phyloP scores from a whole-genome alignment of 2,329 filamentous ascomycete species.

The Aschersonia sp. region DNA sequence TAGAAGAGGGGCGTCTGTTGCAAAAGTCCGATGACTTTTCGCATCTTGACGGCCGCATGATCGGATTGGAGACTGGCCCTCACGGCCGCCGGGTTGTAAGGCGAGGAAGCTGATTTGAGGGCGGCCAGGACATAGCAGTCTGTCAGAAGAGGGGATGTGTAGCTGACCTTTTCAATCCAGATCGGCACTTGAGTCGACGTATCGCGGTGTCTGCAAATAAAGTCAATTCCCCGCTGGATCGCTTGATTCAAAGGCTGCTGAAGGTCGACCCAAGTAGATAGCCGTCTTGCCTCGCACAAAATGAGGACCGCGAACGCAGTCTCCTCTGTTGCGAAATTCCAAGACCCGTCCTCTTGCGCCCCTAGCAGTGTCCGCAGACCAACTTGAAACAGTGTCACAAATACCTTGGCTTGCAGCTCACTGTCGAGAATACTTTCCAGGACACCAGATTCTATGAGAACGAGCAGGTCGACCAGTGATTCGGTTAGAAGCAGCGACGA shows the following conservation, averaged over 20 bases:
- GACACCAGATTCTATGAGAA: too few relatives aligned
- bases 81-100: neutral
- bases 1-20: neutral
- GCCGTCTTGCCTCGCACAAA: neutral
- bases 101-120: neutral
- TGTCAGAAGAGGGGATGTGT: constrained; percentile 2
- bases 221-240: too few relatives aligned
- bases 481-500: neutral
- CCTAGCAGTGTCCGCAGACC: neutral
- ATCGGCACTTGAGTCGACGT: neutral
- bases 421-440: too few relatives aligned
- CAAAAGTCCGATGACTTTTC: neutral
- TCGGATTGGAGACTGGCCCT: neutral
- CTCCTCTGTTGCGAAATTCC: neutral
- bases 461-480: neutral
- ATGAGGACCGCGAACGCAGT: neutral
- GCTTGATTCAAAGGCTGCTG: neutral
- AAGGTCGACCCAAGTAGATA: neutral
- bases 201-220: neutral
- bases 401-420: too few relatives aligned
- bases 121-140: constrained; percentile 6
- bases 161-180: constrained; percentile 9
- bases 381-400: too few relatives aligned
- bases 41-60: neutral
- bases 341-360: neutral